Evolutionary conservation across 176 grass and related monocot species (phyloP), one percentile per base, ranked within the genome.

Genomic region (Aegilops speltoides): DNA sequence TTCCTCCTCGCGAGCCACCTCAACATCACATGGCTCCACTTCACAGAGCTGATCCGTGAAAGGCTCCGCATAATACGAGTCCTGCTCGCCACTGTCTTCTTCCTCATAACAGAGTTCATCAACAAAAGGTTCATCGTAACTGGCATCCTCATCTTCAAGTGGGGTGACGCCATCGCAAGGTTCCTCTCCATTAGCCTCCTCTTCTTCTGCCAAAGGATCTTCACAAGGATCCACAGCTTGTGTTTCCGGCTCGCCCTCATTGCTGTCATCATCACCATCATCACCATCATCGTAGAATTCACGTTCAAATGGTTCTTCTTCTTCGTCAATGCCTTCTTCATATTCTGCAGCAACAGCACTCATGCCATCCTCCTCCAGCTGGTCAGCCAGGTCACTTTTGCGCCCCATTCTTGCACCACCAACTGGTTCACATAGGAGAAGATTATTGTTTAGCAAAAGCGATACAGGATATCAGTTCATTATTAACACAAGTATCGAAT

Each of bases 241-340:
- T 85, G 61, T 62, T 15, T 75, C 31, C 75, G 23, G 23, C 10
- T 76, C 79, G 25, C 80, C 69, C 60, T 31, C 77, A 11, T 80
- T 37, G 46, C 17, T 11, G 59, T 14, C 11, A 0, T 43, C 41
- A 3, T 43, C 41, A 4, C 12, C 41, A 12, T 73, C 69, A 31
- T 43, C 41, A 11, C 41, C 69, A 31, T 82, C 48, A 52, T 52
- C 15, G 48, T 52, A 77, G 56, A 87, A 81, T 40, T 83, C 86
- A 70, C 77, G 50, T 74, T 88, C 89, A 81, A 52, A 83, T 57
- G 83, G 83, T 4, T 87, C 80, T 26, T 85, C 78, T 26, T 85
- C 78, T 7, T 74, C 71, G 46, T 87, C 84, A 37, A 41, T 76
- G 81, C 17, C 28, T n/a, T 84, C 89, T 20, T 86, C 92, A 63